phyloP scores from a whole-genome alignment of 164 flowering plant species.

The Litsea cubeba region DNA sequence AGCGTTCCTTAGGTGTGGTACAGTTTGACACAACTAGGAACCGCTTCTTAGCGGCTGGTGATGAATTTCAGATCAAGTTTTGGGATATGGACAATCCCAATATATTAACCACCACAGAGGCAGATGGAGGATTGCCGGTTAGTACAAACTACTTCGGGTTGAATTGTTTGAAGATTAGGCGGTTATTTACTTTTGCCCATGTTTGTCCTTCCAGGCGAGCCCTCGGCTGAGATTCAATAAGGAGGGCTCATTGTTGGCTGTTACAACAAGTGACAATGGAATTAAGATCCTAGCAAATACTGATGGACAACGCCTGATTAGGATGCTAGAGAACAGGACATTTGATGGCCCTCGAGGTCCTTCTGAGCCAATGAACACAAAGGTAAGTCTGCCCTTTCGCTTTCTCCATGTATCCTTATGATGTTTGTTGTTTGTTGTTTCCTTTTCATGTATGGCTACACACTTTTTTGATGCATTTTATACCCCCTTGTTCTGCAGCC shows the following conservation, averaged over 20 bases:
- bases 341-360: slow-evolving; percentile 19
- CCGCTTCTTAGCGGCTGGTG: slow-evolving; percentile 32
- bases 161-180: not conserved
- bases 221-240: slow-evolving; percentile 35
- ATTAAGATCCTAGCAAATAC: slow-evolving; percentile 32
- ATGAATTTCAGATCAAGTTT: slow-evolving; percentile 33
- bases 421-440: not conserved
- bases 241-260: slow-evolving; percentile 30
- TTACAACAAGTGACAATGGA: slow-evolving; percentile 31
- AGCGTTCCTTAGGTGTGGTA: slow-evolving; percentile 25
- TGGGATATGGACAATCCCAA: slow-evolving; percentile 35
- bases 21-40: slow-evolving; percentile 25
- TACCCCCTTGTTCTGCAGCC: slow-evolving; percentile 10
- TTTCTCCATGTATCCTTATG: not conserved
- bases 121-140: slow-evolving; percentile 36
- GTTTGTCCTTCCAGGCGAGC: slow-evolving; percentile 18
- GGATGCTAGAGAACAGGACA: slow-evolving; percentile 19
- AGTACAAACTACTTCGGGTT: not conserved
- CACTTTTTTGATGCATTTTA: not conserved
- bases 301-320: slow-evolving; percentile 26
- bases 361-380: slow-evolving; percentile 18
- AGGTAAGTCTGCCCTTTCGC: slow-evolving; percentile 1
- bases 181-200: not conserved
- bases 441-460: not conserved
- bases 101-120: slow-evolving; percentile 23